Base-by-base conservation (phyloP, 805 yeast species). In the Pichia scutulata region DNA sequence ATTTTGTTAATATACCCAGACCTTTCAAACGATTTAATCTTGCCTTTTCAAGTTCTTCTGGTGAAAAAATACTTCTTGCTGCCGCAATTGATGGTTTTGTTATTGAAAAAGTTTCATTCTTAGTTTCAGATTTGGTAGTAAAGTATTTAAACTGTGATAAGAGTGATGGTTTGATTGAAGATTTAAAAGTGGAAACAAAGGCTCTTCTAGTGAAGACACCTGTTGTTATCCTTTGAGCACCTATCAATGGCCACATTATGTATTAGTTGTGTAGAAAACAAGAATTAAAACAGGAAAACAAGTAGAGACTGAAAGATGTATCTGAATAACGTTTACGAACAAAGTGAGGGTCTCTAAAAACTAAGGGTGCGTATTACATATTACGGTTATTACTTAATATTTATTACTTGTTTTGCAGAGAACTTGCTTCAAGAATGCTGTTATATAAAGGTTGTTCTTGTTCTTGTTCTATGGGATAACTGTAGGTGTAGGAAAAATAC, bases 21-120 rank as follows among this genome's bases (percentile, higher is more conserved):
- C 77, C 77, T 2, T 71, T 63, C 18, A 70, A 43, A 54, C 89
- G 70, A 13, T 78, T 77, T 26, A 72, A 65, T 41, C 75, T 71
- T 9, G 84, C 88, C 2, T 71, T 70, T 51, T 70, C 73, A 10
- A 74, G 55, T 54, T 78, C 82, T 53, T 74, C 73, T 1, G 66
- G 60, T 9, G 64, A 48, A 50, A 67, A 68, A 1, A 58, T 57
- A 5, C 65, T 57, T 19, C 48, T 43, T 9, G 46, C 49, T 28
- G 44, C 55, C 4, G 46, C 40, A 37, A 36, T 19, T n/a, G 49
- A n/a, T 40, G 43, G 26, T 18, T 24, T 39, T 14, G 47, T 41
- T 7, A 23, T 23, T 3, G 39, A 7, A 2, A n/a, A 4, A 4
- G 39, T 1, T 22, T 28, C 22, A 22, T 9, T 21, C 1, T 40